Evolutionary conservation across 345 rosid genomes (phyloP), one percentile per base, ranked within the genome.

Genomic region (Litchi chinensis): DNA sequence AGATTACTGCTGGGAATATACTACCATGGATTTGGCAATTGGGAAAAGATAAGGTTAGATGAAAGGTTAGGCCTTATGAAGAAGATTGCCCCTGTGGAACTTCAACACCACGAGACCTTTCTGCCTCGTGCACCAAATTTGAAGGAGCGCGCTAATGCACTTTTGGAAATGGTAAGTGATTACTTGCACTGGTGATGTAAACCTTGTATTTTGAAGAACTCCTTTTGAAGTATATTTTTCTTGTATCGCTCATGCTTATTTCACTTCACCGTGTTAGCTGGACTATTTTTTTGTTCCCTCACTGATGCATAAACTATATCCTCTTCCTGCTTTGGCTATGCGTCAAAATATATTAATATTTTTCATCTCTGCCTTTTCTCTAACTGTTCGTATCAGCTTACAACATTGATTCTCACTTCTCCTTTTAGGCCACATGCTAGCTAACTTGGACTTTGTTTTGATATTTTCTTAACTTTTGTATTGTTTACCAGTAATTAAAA

Each of bases 31-130:
- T 97, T 97, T 83, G 97, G 99, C 37, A 96, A 90, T 82, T 96
- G 99, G 99, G 99, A 97, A 85, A 93, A 89, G 85, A 93, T 97
- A 80, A 86, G 99, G 84, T 84, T 93, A 89, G 98, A 94, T 85
- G 98, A 90, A 73, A 86, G 89, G 80, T 97, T 97, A 77, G 95
- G 99, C 73, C 98, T 97, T 78, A 80, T 86, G 0, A 97, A 93
- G 87, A 97, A 97, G 93, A 90, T 97, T 85, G 99, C 99, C 84
- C 99, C 99, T 28, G 98, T 79, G 15, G 99, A 93, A 86, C 97
- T 97, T 78, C 99, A 97, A 56, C 99, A 97, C 85, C 99, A 97
- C 75, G 99, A 97, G 89, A 97, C 99, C 63, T 97, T 97, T 86
- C 85, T 97, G 68, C 98, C 99, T 5, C 98, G 99, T 77, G 99